Conservation (phyloP, 1,284 basidiomycete genomes). For the Peniophora sp. region DNA sequence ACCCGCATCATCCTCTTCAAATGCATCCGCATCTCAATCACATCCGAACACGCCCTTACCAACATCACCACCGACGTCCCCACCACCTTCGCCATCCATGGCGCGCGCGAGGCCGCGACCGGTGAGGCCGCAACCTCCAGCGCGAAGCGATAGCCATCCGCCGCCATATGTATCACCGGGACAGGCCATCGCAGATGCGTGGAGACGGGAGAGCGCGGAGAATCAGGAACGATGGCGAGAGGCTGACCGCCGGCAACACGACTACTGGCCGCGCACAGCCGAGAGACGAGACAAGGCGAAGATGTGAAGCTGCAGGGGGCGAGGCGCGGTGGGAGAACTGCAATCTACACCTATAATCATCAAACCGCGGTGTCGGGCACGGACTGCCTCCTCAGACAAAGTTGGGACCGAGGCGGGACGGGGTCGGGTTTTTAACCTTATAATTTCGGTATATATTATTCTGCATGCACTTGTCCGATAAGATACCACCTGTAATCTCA, state of each 20-base stretch:
- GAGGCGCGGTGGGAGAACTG: constrained; percentile 6
- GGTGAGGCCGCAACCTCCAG: too few relatives aligned
- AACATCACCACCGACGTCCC: constrained; percentile 9
- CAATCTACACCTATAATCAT: constrained; percentile 1
- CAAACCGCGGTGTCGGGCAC: constrained; percentile 7
- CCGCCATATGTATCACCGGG: constrained; percentile 35
- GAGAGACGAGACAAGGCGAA: constrained; percentile 10
- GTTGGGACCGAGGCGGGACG: not conserved
- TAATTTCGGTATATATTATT: not conserved
- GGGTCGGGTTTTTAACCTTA: not conserved
- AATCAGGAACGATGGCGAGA: constrained; percentile 50
- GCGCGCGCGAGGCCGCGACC: not conserved
- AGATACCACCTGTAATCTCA: not conserved
- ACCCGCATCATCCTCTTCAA: not conserved
- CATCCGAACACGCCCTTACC: not conserved
- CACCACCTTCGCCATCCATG: constrained; percentile 16
- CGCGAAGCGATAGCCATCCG: constrained; percentile 8
- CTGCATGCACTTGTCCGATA: not conserved
- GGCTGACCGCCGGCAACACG: constrained; percentile 41
- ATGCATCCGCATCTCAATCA: not conserved
- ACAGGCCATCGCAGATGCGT: constrained; percentile 57
- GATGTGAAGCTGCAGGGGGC: constrained; percentile 12
- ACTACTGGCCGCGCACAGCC: constrained; percentile 14
- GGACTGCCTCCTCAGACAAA: not conserved
- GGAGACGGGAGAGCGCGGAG: constrained; percentile 50